phyloP scores from a whole-genome alignment of 805 yeast genomes.

The Candida odintsovae region DNA sequence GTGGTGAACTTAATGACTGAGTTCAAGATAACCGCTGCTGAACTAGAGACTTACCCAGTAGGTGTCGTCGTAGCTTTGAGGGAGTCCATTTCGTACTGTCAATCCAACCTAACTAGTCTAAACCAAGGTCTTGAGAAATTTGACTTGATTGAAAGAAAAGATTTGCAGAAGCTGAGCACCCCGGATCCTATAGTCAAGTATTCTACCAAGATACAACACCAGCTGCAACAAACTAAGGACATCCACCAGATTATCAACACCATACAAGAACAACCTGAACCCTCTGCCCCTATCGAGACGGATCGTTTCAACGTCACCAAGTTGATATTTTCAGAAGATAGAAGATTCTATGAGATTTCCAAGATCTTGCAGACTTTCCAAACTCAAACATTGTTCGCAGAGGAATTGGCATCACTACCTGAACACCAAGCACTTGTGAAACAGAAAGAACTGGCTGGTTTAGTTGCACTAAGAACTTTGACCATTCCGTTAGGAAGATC shows the following conservation, averaged over 20 bases:
- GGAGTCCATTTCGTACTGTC: slow-evolving; percentile 53
- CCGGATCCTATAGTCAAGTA: neutral
- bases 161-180: slow-evolving; percentile 34
- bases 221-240: slow-evolving; percentile 29
- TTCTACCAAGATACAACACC: slow-evolving; percentile 5
- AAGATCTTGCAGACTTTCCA: slow-evolving; percentile 65
- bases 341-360: slow-evolving; percentile 74
- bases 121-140: slow-evolving; percentile 36
- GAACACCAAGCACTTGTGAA: slow-evolving; percentile 53
- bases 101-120: slow-evolving; percentile 44
- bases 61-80: slow-evolving; percentile 67
- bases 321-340: slow-evolving; percentile 68
- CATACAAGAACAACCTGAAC: slow-evolving; percentile 37
- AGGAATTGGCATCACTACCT: slow-evolving; percentile 24
- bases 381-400: slow-evolving; percentile 44
- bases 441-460: slow-evolving; percentile 54
- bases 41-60: slow-evolving; percentile 64
- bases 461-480: slow-evolving; percentile 65
- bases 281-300: slow-evolving; percentile 59
- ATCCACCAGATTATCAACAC: slow-evolving; percentile 34
- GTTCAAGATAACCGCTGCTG: slow-evolving; percentile 42
- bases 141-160: slow-evolving; percentile 62
- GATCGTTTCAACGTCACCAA: slow-evolving; percentile 64
- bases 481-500: slow-evolving; percentile 77
- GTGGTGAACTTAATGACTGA: slow-evolving; percentile 60